phyloP scores from a whole-genome alignment of 2,329 filamentous ascomycete species.

The Cladosporium sp. region DNA sequence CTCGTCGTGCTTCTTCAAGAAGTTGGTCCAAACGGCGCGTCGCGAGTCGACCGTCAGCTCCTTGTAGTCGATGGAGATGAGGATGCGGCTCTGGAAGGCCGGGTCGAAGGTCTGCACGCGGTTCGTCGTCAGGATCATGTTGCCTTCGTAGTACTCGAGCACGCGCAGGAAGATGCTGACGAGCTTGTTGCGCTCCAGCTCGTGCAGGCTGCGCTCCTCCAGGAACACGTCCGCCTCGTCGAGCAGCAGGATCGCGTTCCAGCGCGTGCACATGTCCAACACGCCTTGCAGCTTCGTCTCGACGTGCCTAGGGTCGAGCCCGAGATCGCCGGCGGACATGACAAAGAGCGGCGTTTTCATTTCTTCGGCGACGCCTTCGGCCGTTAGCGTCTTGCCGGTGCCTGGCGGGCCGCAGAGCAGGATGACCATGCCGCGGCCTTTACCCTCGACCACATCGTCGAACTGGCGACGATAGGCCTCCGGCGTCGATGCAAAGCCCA shows the following conservation, averaged over 20 bases:
- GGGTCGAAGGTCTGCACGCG: conserved; percentile 39
- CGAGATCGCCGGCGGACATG: conserved; percentile 47
- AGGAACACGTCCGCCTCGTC: conserved; percentile 46
- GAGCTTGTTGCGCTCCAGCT: conserved; percentile 42
- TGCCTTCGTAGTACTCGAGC: conserved; percentile 32
- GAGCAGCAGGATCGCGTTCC: conserved; percentile 48
- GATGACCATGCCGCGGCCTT: conserved; percentile 48
- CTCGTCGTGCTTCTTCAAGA: conserved; percentile 30
- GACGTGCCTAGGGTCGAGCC: conserved; percentile 36
- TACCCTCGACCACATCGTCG: conserved; percentile 48
- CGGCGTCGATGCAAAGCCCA: conserved; percentile 42
- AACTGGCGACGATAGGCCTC: conserved; percentile 34
- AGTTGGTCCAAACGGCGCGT: conserved; percentile 41
- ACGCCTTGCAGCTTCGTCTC: conserved; percentile 42
- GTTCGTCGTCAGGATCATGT: conserved; percentile 43
- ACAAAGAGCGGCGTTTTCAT: conserved; percentile 47
- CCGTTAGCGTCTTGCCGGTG: conserved; percentile 48
- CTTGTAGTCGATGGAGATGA: conserved; percentile 37
- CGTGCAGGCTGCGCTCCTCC: conserved; percentile 33
- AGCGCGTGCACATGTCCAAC: conserved; percentile 43
- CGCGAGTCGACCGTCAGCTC: conserved; percentile 34
- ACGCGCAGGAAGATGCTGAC: conserved; percentile 37
- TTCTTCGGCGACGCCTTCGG: conserved; percentile 45
- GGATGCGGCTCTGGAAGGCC: conserved; percentile 43
- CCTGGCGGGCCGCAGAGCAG: conserved; percentile 47